Conservation (phyloP, 176 grass and related monocot genomes). For the Cocos nucifera region DNA sequence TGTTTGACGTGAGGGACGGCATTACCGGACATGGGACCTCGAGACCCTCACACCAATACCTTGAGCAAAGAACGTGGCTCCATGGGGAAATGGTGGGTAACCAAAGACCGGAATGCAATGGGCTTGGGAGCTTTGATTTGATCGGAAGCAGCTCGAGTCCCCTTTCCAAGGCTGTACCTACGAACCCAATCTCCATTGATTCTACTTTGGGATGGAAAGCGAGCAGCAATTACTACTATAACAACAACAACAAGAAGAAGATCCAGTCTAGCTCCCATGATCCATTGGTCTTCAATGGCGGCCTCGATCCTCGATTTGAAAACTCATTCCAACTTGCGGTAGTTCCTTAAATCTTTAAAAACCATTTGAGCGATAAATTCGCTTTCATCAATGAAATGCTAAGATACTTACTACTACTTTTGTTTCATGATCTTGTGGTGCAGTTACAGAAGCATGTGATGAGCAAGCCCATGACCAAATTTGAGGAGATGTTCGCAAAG, state of each 20-base stretch:
- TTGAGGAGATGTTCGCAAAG: conserved; percentile 4
- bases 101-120: neutral
- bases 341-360: neutral
- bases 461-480: neutral
- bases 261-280: conserved; percentile 19
- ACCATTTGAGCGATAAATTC: no score
- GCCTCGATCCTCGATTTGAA: conserved; percentile 29
- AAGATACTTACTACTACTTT: no score
- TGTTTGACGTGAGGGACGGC: conserved; percentile 40
- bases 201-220: conserved; percentile 6
- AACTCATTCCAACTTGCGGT: conserved; percentile 18
- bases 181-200: neutral
- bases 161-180: conserved; percentile 1
- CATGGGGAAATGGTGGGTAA: neutral
- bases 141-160: conserved; percentile 12
- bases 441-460: conserved; percentile 22
- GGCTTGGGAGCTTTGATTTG: conserved; percentile 7
- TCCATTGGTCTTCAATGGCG: conserved; percentile 33
- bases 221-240: neutral
- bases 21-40: conserved; percentile 6
- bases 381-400: no score
- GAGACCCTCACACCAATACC: conserved; percentile 1
- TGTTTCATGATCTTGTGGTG: neutral
- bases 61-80: conserved; percentile 34
- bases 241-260: neutral